phyloP scores from a whole-genome alignment of 306 rosid genomes.

The Cicer arietinum region DNA sequence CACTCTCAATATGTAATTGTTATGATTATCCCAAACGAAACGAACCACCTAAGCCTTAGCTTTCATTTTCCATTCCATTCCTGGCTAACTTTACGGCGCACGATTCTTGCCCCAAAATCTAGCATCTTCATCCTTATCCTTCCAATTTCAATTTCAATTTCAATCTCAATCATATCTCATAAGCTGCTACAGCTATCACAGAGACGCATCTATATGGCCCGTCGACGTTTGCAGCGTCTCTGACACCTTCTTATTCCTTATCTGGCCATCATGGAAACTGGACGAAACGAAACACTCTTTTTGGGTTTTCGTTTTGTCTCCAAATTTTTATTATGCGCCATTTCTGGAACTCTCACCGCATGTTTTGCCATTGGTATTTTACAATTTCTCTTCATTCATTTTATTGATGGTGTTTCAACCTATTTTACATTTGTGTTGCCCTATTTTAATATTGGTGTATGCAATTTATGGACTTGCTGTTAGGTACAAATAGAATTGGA shows the following conservation, averaged over 20 bases:
- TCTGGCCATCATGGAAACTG: conserved; percentile 49
- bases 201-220: conserved; percentile 35
- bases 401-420: conserved; percentile 9
- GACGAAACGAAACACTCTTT: conserved; percentile 33
- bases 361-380: conserved; percentile 55
- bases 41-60: neutral
- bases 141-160: conserved; percentile 13
- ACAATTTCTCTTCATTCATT: neutral
- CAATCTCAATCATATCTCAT: neutral
- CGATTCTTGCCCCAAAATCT: neutral
- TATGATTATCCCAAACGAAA: neutral
- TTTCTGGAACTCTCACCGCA: conserved; percentile 52
- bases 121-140: conserved; percentile 15
- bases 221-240: neutral
- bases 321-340: conserved; percentile 47
- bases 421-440: neutral
- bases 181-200: neutral
- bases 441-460: neutral
- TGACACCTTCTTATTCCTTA: conserved; percentile 13
- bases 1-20: no score
- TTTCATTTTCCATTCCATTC: neutral
- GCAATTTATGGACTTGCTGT: conserved; percentile 11
- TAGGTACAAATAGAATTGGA: conserved; percentile 1
- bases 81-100: neutral
- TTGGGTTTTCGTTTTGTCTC: conserved; percentile 46